Conservation (phyloP, 75 land plant species). For the Picea sitchensis region DNA sequence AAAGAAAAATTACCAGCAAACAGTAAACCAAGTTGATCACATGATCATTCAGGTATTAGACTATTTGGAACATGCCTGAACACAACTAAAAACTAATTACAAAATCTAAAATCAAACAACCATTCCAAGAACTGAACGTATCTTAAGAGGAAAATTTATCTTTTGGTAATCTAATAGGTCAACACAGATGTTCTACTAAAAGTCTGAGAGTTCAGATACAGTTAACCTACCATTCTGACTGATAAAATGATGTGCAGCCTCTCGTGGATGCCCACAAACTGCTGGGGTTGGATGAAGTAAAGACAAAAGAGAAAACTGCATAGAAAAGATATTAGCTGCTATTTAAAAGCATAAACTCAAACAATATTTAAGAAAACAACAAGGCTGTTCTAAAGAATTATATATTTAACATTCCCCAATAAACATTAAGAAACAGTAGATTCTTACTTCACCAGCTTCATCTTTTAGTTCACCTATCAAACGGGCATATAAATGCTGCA, state of each 20-base stretch:
- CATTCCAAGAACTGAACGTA: neutral
- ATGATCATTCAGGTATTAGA: neutral
- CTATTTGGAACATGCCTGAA: too few relatives aligned
- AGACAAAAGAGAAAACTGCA: conserved; percentile 2
- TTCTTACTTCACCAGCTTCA: neutral
- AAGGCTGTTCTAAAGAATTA: neutral
- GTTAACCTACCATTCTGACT: conserved; percentile 6
- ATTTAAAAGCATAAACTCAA: neutral
- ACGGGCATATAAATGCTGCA: neutral
- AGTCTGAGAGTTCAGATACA: neutral
- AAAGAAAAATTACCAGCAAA: neutral
- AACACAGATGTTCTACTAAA: neutral
- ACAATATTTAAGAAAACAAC: too few relatives aligned
- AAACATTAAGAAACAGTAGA: conserved; percentile 1
- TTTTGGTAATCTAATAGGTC: too few relatives aligned
- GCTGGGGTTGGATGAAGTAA: conserved; percentile 12
- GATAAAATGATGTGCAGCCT: conserved; percentile 7
- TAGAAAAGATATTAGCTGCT: neutral
- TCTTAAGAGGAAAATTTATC: neutral
- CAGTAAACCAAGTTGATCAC: neutral
- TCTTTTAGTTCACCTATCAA: neutral
- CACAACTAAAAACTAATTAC: neutral
- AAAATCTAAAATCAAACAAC: conserved; percentile 1
- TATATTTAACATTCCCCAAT: neutral
- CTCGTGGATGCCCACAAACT: conserved; percentile 7